Percentiles rank a stretch among this genome's conserved stretches.
These are phyloP conservation scores for Anisodus tanguticus DNA, from an alignment of 257 asterid species.

Conservation along the genomic window DNA sequence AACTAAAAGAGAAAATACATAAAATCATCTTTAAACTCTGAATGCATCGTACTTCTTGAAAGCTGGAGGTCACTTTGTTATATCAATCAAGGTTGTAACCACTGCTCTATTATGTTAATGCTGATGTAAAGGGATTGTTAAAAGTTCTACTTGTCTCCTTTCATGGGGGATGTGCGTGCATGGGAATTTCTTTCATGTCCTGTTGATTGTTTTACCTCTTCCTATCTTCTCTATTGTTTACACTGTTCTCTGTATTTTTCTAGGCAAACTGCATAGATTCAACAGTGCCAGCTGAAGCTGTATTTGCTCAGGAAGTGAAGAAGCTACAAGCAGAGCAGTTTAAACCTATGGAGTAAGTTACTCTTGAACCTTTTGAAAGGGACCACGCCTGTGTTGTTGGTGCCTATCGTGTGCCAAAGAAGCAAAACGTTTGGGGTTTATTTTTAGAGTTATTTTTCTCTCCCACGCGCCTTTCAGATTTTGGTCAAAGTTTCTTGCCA, in stretches of 20 bases:
- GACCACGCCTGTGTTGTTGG: slow-evolving; percentile 98
- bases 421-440: slow-evolving; percentile 41
- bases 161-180: not conserved
- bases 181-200: not conserved
- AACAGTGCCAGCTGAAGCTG: slow-evolving; percentile 85
- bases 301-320: slow-evolving; percentile 89
- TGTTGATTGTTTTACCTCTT: not conserved
- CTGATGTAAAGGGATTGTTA: not conserved
- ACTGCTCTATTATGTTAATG: not conserved
- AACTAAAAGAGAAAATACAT: not conserved
- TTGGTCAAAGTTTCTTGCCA: too few relatives aligned
- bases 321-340: slow-evolving; percentile 83
- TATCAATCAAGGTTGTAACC: slow-evolving; percentile 78
- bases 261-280: slow-evolving; percentile 96
- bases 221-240: not conserved
- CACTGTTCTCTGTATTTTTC: not conserved
- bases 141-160: not conserved
- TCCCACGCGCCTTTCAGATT: too few relatives aligned
- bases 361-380: slow-evolving; percentile 94
- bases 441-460: too few relatives aligned
- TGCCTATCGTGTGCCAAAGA: slow-evolving; percentile 75
- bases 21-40: slow-evolving; percentile 35
- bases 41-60: slow-evolving; percentile 87
- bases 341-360: slow-evolving; percentile 85
- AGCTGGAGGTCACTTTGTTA: slow-evolving; percentile 87